Percentiles rank a stretch among this genome's conserved stretches.
Evolutionary conservation across 768 basidiomycete genomes (phyloP).

Genomic region (Russula brevipes): DNA sequence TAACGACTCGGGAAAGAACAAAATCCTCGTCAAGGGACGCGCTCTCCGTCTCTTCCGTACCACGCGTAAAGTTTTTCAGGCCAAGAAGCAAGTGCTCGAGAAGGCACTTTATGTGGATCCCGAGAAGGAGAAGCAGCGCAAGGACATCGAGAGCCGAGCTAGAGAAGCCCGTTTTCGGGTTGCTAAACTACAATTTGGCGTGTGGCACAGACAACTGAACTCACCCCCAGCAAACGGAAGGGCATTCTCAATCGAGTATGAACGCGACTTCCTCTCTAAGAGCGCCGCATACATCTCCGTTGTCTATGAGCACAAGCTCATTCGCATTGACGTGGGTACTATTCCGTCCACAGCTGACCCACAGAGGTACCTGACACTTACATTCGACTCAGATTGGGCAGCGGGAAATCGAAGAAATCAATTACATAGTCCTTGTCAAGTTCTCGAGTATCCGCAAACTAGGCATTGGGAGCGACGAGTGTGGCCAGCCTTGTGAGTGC

Average conservation of each 20-base stretch:
- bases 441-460: slow-evolving; percentile 21
- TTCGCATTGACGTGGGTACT: slow-evolving; percentile 51
- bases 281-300: slow-evolving; percentile 54
- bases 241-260: slow-evolving; percentile 67
- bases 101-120: slow-evolving; percentile 33
- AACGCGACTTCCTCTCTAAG: slow-evolving; percentile 40
- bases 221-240: slow-evolving; percentile 26
- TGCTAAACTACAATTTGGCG: slow-evolving; percentile 61
- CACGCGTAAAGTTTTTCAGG: slow-evolving; percentile 6
- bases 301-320: slow-evolving; percentile 62
- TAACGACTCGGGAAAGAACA: slow-evolving; percentile 29
- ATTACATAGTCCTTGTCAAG: slow-evolving; percentile 13
- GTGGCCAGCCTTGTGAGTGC: slow-evolving; percentile 2
- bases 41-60: slow-evolving; percentile 26
- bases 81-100: slow-evolving; percentile 26
- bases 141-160: slow-evolving; percentile 33
- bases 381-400: slow-evolving; percentile 11
- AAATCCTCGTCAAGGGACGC: slow-evolving; percentile 25
- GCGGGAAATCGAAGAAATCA: slow-evolving; percentile 13
- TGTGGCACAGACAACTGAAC: slow-evolving; percentile 39
- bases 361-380: neutral
- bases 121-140: slow-evolving; percentile 28
- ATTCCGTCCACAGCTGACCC: too few relatives aligned
- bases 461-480: slow-evolving; percentile 6
- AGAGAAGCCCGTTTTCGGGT: slow-evolving; percentile 47